Evolutionary conservation across 768 basidiomycete species (phyloP), one percentile per base, ranked within the genome.

Genomic region (Inosperma sp.): DNA sequence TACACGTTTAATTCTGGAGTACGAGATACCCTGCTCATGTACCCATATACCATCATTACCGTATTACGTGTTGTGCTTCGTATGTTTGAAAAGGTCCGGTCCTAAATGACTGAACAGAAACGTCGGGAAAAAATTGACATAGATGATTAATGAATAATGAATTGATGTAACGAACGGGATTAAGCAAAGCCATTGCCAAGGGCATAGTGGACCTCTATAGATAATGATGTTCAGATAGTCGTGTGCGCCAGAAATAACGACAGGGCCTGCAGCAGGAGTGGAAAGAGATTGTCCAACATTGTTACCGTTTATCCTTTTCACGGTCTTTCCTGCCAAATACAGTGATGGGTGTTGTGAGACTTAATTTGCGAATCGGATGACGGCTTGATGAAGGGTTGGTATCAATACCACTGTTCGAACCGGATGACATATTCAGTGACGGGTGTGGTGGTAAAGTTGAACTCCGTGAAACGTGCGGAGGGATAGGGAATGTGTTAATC

Each of bases 321-420:
- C 73, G 74, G 27, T 82, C 78, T 62, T 76, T 81, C 66, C 68
- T 77, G 64, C 74, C 76, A 69, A 73, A 78, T 61, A 74, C 74
- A 55, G 87, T 78, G 42, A 81, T 79, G 42, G 82, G 80, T 43
- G 78, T 74, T 19, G 76, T 76, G 50, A 88, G 63, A 63, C 87
- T 89, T 66, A 89, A 65, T 69, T 89, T 88, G 49, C 85, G 72
- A 59, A 70, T 75, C 52, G 79, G 71, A 69, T 78, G 50, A 68
- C 54, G n/a, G 49, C 42, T 25, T 5, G 47, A 23, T 14, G 30
- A 36, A 16, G 36, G 25, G 25, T 34, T 16, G n/a, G 17, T 5
- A 9, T 30, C 10, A 7, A 23, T 34, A 33, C 25, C 17, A 14
- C 29, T 35, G 23, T 48, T 33, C 17, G 36, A 3, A 40, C 36